Evolutionary conservation across 306 rosid species (phyloP).

Genomic region (Rosa multiflora): DNA sequence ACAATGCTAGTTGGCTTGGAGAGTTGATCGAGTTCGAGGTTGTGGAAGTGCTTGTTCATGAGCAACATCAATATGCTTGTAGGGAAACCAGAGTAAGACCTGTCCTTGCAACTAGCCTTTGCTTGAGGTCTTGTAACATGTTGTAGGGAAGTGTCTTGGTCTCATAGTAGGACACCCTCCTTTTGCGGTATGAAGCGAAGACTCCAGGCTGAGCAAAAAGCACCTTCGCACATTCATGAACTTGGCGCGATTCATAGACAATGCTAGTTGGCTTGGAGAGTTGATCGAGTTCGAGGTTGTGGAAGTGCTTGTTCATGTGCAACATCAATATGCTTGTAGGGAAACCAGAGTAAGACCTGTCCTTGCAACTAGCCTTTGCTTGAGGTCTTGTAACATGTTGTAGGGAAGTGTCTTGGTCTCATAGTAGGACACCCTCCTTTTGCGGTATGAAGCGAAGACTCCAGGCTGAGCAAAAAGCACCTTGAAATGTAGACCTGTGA

Average conservation of each 20-base stretch:
- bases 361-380: slow-evolving; percentile 1
- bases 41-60: slow-evolving; percentile 24
- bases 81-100: slow-evolving; percentile 30
- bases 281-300: not conserved
- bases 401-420: slow-evolving; percentile 24
- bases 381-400: slow-evolving; percentile 24
- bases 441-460: slow-evolving; percentile 7
- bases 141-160: slow-evolving; percentile 28
- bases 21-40: not conserved
- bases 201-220: slow-evolving; percentile 6
- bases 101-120: not conserved
- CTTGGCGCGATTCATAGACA: slow-evolving; percentile 19
- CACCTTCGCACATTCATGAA: slow-evolving; percentile 15
- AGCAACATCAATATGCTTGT: slow-evolving; percentile 24
- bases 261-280: slow-evolving; percentile 22
- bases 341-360: slow-evolving; percentile 27
- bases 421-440: slow-evolving; percentile 13
- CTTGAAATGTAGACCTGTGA: not conserved
- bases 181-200: slow-evolving; percentile 4
- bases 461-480: slow-evolving; percentile 11
- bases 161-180: slow-evolving; percentile 17
- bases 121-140: slow-evolving; percentile 17
- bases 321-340: slow-evolving; percentile 26
- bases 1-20: slow-evolving; percentile 26
- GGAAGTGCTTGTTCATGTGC: slow-evolving; percentile 25